Percentiles rank a stretch among this genome's conserved stretches.
These are phyloP conservation scores for Gnaphalium uliginosum DNA, from an alignment of 129 eudicot genomes.

Conservation along the genomic window DNA sequence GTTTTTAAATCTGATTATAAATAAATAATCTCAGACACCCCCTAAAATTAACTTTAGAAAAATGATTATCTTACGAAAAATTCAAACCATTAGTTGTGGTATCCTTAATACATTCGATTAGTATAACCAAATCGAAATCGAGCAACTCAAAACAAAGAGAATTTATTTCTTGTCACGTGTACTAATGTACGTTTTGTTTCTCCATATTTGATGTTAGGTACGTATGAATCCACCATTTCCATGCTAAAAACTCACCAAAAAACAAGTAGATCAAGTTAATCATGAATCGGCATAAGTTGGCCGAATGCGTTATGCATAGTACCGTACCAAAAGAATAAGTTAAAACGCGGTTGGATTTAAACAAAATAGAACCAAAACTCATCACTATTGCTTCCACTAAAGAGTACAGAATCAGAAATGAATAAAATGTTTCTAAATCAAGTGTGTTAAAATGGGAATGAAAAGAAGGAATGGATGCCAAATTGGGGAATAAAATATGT, in stretches of 20 bases:
- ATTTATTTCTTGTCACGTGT: background rate
- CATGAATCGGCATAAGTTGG: background rate
- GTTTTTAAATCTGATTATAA: no score
- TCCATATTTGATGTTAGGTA: background rate
- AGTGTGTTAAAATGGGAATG: slow-evolving; percentile 39
- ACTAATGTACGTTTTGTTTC: background rate
- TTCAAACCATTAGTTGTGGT: background rate
- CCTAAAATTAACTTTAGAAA: no score
- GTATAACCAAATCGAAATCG: background rate
- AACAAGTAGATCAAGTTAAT: background rate
- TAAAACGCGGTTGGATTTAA: slow-evolving; percentile 34
- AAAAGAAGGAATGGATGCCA: slow-evolving; percentile 41
- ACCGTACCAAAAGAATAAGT: slow-evolving; percentile 30
- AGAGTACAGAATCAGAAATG: slow-evolving; percentile 37
- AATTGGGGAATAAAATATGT: slow-evolving; percentile 61
- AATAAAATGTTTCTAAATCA: slow-evolving; percentile 48
- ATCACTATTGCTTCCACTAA: slow-evolving; percentile 47
- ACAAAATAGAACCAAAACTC: slow-evolving; percentile 15
- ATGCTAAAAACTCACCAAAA: background rate
- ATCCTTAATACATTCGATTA: no score
- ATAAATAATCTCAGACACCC: no score
- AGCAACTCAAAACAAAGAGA: background rate
- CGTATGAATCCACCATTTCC: background rate
- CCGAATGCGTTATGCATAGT: background rate
- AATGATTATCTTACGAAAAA: no score